phyloP scores from a whole-genome alignment of 2,329 filamentous ascomycete genomes.

The Ophiobolus disseminans region DNA sequence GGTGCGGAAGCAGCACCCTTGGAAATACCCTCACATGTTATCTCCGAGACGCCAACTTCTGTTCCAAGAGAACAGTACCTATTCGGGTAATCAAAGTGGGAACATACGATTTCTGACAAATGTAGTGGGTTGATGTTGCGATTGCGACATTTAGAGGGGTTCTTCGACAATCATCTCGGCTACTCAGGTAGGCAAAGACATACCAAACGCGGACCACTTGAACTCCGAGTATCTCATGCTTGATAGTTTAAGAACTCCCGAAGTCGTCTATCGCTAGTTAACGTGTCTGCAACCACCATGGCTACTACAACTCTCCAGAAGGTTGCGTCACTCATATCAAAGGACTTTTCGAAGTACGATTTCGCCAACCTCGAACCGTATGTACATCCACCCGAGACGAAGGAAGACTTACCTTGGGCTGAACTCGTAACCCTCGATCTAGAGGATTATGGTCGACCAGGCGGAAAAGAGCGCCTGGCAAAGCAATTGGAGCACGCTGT shows the following conservation, averaged over 20 bases:
- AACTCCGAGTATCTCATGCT: too few species aligned
- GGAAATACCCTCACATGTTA: background rate
- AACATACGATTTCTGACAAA: constrained; percentile 12
- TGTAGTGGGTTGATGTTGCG: constrained; percentile 8
- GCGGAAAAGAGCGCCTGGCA: constrained; percentile 62
- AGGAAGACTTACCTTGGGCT: constrained; percentile 59
- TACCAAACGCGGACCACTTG: too few species aligned
- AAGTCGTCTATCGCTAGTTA: too few species aligned
- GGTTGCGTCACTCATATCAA: constrained; percentile 1
- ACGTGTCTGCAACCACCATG: constrained; percentile 15
- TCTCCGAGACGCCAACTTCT: too few species aligned
- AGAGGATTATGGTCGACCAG: constrained; percentile 60
- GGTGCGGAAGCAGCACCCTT: background rate
- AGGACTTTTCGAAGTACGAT: constrained; percentile 39
- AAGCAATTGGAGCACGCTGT: constrained; percentile 64
- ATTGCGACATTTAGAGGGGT: constrained; percentile 28
- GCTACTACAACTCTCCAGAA: constrained; percentile 27
- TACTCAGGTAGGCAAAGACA: background rate
- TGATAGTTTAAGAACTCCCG: background rate
- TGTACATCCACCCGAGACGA: constrained; percentile 57
- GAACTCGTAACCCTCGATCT: constrained; percentile 66
- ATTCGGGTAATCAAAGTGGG: too few species aligned
- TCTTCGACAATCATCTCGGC: constrained; percentile 5
- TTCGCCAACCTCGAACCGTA: constrained; percentile 46
- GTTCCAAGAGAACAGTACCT: too few species aligned